A percentile compares a stretch with the other conserved stretches of the same genome.
These are phyloP conservation scores for Cenchrus fungigraminus DNA, from an alignment of 176 grass and related monocot species.

Conservation along the genomic window DNA sequence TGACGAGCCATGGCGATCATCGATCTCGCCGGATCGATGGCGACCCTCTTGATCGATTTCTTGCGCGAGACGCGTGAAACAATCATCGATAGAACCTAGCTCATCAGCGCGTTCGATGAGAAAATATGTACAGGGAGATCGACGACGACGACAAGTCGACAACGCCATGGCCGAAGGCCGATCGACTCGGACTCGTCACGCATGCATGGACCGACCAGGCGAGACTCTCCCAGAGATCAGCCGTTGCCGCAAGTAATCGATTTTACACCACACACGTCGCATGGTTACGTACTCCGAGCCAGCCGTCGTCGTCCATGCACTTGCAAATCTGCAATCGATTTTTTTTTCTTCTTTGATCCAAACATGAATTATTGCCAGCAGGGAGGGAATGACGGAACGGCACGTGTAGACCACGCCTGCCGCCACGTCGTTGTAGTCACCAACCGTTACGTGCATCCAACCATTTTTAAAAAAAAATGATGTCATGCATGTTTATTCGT, in stretches of 20 bases:
- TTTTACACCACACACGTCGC: slow-evolving; percentile 24
- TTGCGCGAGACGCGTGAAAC: slow-evolving; percentile 1
- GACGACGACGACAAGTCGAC: neutral
- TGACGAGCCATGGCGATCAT: neutral
- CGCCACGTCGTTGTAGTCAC: neutral
- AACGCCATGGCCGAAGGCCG: neutral
- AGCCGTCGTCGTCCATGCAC: neutral
- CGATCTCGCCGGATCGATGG: neutral
- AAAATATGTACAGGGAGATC: neutral
- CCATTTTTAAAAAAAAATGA: neutral
- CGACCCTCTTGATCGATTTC: neutral
- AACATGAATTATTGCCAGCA: neutral
- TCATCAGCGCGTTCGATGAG: neutral
- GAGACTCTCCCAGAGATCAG: neutral
- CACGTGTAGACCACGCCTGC: neutral
- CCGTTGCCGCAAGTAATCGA: neutral
- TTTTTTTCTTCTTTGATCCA: neutral
- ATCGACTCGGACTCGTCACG: neutral
- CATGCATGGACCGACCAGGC: neutral
- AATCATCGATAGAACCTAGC: neutral
- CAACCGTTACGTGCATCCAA: neutral
- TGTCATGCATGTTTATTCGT: neutral
- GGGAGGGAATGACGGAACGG: neutral
- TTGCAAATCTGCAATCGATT: neutral
- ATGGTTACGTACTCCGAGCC: neutral